Evolutionary conservation across 345 rosid genomes (phyloP).

Genomic region (Linum trigynum): DNA sequence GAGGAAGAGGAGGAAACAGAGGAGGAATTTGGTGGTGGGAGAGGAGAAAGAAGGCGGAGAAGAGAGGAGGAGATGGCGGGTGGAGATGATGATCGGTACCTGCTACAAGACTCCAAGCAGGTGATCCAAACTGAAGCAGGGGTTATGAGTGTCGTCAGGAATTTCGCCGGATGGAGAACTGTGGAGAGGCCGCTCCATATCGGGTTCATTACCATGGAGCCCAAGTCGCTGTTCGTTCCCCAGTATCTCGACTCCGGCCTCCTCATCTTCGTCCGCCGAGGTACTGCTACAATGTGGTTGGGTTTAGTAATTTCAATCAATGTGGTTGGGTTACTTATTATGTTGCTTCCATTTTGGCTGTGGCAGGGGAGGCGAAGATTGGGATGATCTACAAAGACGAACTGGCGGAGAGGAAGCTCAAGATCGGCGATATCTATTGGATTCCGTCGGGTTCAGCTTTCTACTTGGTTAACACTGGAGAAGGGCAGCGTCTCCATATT

Average conservation of each 20-base stretch:
- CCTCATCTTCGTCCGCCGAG: slow-evolving; percentile 62
- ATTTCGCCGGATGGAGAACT: slow-evolving; percentile 28
- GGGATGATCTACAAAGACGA: slow-evolving; percentile 50
- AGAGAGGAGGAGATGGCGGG: background rate
- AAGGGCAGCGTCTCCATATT: slow-evolving; percentile 56
- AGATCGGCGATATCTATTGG: slow-evolving; percentile 52
- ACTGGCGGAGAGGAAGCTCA: slow-evolving; percentile 43
- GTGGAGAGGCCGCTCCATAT: slow-evolving; percentile 54
- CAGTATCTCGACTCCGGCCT: slow-evolving; percentile 69
- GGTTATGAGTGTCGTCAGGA: slow-evolving; percentile 49
- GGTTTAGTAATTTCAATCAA: too few relatives aligned
- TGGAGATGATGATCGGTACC: slow-evolving; percentile 36
- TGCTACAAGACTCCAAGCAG: slow-evolving; percentile 43
- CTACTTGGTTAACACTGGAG: slow-evolving; percentile 56
- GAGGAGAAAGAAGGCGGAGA: background rate
- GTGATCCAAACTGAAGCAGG: slow-evolving; percentile 77
- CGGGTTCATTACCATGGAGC: slow-evolving; percentile 86
- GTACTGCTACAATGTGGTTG: too few relatives aligned
- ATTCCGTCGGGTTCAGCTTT: slow-evolving; percentile 72
- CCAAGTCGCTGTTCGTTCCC: slow-evolving; percentile 64
- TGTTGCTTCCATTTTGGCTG: too few relatives aligned
- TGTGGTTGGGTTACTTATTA: too few relatives aligned
- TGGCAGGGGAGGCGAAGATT: slow-evolving; percentile 72
- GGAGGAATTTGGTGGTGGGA: background rate
- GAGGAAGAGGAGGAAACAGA: slow-evolving; percentile 3